Evolutionary conservation across 2,329 filamentous ascomycete genomes (phyloP), one percentile per base, ranked within the genome.

Genomic region (Botrytis hyacinthi): DNA sequence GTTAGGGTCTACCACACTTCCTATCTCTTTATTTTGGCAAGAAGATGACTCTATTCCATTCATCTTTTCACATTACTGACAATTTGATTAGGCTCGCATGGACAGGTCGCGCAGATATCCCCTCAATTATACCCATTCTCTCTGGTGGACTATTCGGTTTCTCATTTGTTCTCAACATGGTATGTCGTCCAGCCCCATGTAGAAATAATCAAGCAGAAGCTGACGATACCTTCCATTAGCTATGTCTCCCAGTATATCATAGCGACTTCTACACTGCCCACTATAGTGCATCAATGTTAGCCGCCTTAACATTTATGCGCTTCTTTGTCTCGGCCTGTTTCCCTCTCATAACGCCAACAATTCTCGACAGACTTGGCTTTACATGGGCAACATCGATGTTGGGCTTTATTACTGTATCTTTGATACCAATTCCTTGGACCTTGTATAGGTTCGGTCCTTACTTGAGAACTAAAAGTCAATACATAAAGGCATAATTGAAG

Each of bases 161-260:
- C 84, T 89, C 88, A 2, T 88, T 88, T 76, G 80, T 91, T 3
- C 87, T 84, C 71, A 83, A 91, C 8, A 91, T 91, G 77, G 84
- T 89, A 76, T 83, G 72, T 72, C 16, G 35, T 20, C 12, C 37
- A n/a, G 5, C 1, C 2, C 5, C 12, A 35, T 22, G 1, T 22
- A 40, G 6, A 22, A 2, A 3, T 20, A 9, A 29, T 4, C 16
- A 1, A 2, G n/a, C 18, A 32, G 2, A 68, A 26, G 8, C 51
- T 65, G 10, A 68, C 10, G 40, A 1, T 32, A 32, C 9, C 2
- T 26, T 8, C 2, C 20, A 4, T 22, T 46, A 72, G 71, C 26
- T 72, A 9, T 72, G 71, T 8, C 71, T 72, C 18, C 62, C 71
- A 8, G 40, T 72, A 3, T 72, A 72, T 32, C 65, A 72, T 18